Base-by-base conservation (phyloP, 306 rosid species). In the Sophora flavescens region DNA sequence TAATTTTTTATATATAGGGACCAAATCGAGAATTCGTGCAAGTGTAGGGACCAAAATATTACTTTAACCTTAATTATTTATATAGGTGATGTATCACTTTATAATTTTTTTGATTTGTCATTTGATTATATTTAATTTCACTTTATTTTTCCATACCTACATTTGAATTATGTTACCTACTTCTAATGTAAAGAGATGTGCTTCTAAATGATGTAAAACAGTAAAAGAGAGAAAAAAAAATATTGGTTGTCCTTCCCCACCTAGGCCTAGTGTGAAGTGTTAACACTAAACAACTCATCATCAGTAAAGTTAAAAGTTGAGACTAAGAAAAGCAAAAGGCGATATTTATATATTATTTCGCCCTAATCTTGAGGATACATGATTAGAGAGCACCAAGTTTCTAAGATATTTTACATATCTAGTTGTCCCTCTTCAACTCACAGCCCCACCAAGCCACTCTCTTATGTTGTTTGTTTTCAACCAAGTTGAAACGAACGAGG, bases 371-470 rank as follows among this genome's bases (percentile, higher is more conserved):
- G 2, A 8, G 4, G 45, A 59, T 48, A 15, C 51, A 26, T 71
- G 74, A 66, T 51, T 66, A 51, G 85, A 76, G 41, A 77, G 60
- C 84, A 84, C 82, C 28, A 80, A 52, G n/a, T 11, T 50, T 16
- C 35, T 1, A 2, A 62, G 42, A 78, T 14, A 70, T 70, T 70
- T 70, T 70, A 32, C 57, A 80, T 51, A 8, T 71, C 76, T 84
- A 65, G 12, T 71, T 80, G 87, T 71, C 63, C 63, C 56, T 59
- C 51, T 64, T 65, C 41, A 42, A 42, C 68, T 47, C 1, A 39
- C 22, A 15, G 32, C 69, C 12, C 26, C 39, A 44, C 10, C 3
- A 54, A 26, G 13, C 54, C 67, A n/a, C 42, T 17, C 8, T 18
- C 2, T 4, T 60, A 2, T 6, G 2, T 28, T 18, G 18, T 18